These are phyloP conservation scores for Hypoxylon crocopeplum DNA, from an alignment of 495 filamentous ascomycete species.

Conservation along the genomic window DNA sequence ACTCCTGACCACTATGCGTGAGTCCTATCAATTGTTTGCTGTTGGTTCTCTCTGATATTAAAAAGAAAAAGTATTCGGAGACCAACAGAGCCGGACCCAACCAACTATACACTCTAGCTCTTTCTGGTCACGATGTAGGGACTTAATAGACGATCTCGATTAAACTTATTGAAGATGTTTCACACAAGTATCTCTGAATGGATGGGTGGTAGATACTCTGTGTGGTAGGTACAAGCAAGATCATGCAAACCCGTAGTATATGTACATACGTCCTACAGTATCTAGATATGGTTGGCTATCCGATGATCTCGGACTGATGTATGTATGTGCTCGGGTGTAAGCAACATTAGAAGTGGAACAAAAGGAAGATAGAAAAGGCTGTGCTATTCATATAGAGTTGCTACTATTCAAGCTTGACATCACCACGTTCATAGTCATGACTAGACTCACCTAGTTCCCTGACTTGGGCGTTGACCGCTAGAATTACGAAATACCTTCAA, in stretches of 20 bases:
- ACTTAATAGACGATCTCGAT: not conserved
- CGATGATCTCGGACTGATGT: constrained; percentile 28
- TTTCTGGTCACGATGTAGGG: not conserved
- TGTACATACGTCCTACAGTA: not conserved
- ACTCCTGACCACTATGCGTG: not conserved
- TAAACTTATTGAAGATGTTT: not conserved
- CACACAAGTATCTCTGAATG: not conserved
- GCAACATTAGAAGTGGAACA: constrained; percentile 1
- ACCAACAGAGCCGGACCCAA: constrained; percentile 8
- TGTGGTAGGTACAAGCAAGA: constrained; percentile 15
- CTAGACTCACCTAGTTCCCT: constrained; percentile 2
- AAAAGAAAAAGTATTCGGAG: not conserved
- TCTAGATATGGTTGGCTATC: not conserved
- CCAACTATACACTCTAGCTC: not conserved
- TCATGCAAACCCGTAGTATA: constrained; percentile 1
- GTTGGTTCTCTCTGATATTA: constrained; percentile 12
- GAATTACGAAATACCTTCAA: constrained; percentile 6
- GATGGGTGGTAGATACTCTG: not conserved
- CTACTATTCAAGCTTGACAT: not conserved
- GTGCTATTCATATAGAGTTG: not conserved
- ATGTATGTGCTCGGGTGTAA: constrained; percentile 17
- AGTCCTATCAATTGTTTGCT: constrained; percentile 22
- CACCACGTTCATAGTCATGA: too few species aligned
- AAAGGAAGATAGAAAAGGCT: constrained; percentile 5
- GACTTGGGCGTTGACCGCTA: constrained; percentile 27